These are phyloP conservation scores for Alternaria novae-zelandiae DNA, from an alignment of 2,329 filamentous ascomycete genomes.

Conservation along the genomic window DNA sequence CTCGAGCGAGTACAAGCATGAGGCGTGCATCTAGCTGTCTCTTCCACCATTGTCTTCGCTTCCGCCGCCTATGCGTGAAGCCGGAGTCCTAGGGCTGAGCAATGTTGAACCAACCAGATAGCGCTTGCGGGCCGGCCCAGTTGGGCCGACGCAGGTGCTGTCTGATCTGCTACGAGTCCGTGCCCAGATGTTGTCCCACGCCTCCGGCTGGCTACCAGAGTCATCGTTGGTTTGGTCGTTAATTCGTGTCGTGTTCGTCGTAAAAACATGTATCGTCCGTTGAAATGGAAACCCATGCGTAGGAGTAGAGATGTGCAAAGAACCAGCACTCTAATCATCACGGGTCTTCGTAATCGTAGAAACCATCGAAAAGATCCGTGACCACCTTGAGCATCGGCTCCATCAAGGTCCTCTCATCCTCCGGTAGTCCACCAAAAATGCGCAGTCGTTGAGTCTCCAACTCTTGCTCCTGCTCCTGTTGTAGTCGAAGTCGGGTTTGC, in stretches of 20 bases:
- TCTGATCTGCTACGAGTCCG: slow-evolving; percentile 49
- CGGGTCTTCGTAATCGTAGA: slow-evolving; percentile 53
- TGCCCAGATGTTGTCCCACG: slow-evolving; percentile 45
- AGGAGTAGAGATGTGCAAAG: slow-evolving; percentile 13
- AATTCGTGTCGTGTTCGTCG: slow-evolving; percentile 14
- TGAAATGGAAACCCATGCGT: background rate
- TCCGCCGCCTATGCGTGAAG: slow-evolving; percentile 32
- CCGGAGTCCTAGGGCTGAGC: slow-evolving; percentile 49
- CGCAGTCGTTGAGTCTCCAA: slow-evolving; percentile 48
- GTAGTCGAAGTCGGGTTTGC: slow-evolving; percentile 41
- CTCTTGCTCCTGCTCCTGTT: slow-evolving; percentile 37
- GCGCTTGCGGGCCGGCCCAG: slow-evolving; percentile 19
- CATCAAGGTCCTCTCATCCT: slow-evolving; percentile 51
- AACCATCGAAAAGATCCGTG: slow-evolving; percentile 53
- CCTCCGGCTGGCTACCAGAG: slow-evolving; percentile 42
- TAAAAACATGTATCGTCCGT: background rate
- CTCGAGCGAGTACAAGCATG: slow-evolving; percentile 26
- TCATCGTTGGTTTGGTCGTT: slow-evolving; percentile 25
- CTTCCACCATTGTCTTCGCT: slow-evolving; percentile 15
- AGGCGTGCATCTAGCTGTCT: slow-evolving; percentile 47
- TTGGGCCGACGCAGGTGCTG: slow-evolving; percentile 25
- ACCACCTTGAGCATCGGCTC: slow-evolving; percentile 57
- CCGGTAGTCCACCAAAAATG: slow-evolving; percentile 53
- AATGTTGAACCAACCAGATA: slow-evolving; percentile 45
- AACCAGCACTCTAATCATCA: slow-evolving; percentile 26